Evolutionary conservation across 2,329 filamentous ascomycete genomes (phyloP).

Genomic region (Fusarium dimerum): DNA sequence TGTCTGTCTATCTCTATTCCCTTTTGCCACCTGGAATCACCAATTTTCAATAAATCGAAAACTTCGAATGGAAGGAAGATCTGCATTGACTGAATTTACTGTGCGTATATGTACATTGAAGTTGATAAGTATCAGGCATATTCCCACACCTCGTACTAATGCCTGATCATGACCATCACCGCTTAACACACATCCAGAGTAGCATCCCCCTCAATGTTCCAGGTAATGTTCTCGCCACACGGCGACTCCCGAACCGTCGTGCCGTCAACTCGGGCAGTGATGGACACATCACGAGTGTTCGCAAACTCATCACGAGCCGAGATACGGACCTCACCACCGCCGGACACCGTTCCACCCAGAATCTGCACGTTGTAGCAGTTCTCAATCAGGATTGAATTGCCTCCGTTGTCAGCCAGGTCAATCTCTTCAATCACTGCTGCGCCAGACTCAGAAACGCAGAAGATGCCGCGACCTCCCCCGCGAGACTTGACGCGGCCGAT

Average conservation of each 20-base stretch:
- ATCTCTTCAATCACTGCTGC: slow-evolving; percentile 49
- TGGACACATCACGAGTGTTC: slow-evolving; percentile 51
- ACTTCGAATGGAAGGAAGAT: no score
- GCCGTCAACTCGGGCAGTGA: slow-evolving; percentile 49
- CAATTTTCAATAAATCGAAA: no score
- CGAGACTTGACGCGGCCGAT: slow-evolving; percentile 54
- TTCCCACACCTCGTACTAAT: no score
- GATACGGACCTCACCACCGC: slow-evolving; percentile 56
- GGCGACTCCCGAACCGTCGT: slow-evolving; percentile 54
- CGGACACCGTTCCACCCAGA: slow-evolving; percentile 50
- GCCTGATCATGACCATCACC: background rate
- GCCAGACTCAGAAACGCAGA: slow-evolving; percentile 58
- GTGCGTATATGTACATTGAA: no score
- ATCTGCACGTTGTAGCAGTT: slow-evolving; percentile 59
- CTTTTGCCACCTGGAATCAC: no score
- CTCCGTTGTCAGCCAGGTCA: slow-evolving; percentile 53
- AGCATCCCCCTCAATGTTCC: slow-evolving; percentile 48
- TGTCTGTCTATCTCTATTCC: no score
- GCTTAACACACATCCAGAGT: slow-evolving; percentile 38
- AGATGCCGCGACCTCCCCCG: slow-evolving; percentile 56
- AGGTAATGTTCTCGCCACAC: slow-evolving; percentile 53
- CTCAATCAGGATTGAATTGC: slow-evolving; percentile 58
- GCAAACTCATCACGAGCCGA: slow-evolving; percentile 55
- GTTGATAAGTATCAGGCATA: no score
- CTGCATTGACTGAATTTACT: no score